Evolutionary conservation across 2,329 filamentous ascomycete species (phyloP), one percentile per base, ranked within the genome.

Genomic region (Alternaria brassicae): DNA sequence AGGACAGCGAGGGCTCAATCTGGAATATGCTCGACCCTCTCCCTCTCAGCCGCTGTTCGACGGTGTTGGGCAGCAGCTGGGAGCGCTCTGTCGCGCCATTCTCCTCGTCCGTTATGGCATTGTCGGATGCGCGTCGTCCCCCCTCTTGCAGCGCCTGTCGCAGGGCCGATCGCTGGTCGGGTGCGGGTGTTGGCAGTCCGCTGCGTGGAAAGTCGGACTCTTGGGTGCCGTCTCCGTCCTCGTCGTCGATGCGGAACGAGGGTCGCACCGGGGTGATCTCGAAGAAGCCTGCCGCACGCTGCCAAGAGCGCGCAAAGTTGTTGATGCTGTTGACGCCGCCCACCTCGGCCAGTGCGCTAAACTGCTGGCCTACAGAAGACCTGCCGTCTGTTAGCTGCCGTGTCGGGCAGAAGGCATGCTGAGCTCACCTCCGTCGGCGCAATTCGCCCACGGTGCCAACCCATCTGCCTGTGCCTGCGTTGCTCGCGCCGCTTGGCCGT

Each of bases 271-370:
- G 92, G 32, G 95, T 89, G 67, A 97, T 91, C 77, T 97, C 93
- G 64, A 88, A 86, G 78, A 98, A 98, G 57, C 86, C 89, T 25
- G 93, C 92, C 36, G 94, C 94, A 75, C 94, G 89, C 78, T 94
- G 92, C 91, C 93, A 97, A 69, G 92, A 96, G 61, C 91, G 87
- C 42, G 93, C 91, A 75, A 98, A 98, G 72, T 93, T 96, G 72
- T 95, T 90, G 70, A 98, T 91, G 78, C 91, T 96, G 82, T 98
- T 98, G 61, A 93, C 90, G 50, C 94, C 94, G 65, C 94, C 95
- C 47, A 91, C 89, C 61, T 96, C 89, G 66, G 91, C 70, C 19
- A 82, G 62, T 6, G 82, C 79, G 45, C 80, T 78, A 54, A 86
- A 74, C 49, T 84, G 82, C 72, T 84, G 79, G 8, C 80, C 79